Conservation (phyloP, 1,284 basidiomycete species). For the Testicularia cyperi region DNA sequence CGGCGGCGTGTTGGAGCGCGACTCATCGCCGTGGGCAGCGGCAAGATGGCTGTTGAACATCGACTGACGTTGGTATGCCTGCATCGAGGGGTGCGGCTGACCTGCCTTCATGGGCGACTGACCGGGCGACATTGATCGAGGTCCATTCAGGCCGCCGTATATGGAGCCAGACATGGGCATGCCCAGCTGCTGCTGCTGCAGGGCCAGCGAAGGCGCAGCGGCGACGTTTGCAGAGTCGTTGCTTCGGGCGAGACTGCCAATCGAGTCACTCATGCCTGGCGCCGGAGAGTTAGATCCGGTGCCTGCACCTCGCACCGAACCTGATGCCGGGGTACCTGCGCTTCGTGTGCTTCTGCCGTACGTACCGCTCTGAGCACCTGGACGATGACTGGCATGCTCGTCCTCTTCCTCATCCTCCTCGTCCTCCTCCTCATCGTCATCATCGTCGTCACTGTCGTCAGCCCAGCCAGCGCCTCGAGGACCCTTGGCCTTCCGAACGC, state of each 20-base stretch:
- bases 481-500: slow-evolving; percentile 33
- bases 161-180: slow-evolving; percentile 16
- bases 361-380: background rate
- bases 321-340: background rate
- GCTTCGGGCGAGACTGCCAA: slow-evolving; percentile 15
- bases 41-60: slow-evolving; percentile 47
- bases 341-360: no score
- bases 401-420: slow-evolving; percentile 52
- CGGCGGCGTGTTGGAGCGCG: slow-evolving; percentile 38
- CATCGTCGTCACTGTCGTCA: slow-evolving; percentile 44
- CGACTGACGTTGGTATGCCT: slow-evolving; percentile 37
- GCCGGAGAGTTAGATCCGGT: slow-evolving; percentile 1
- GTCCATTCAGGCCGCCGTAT: slow-evolving; percentile 8
- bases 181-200: slow-evolving; percentile 3
- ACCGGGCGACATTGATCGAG: slow-evolving; percentile 23
- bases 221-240: no score
- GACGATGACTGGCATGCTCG: no score
- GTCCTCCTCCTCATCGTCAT: slow-evolving; percentile 51
- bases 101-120: slow-evolving; percentile 17
- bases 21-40: slow-evolving; percentile 40
- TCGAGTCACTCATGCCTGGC: slow-evolving; percentile 18
- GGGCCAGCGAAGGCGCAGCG: no score
- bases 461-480: slow-evolving; percentile 35
- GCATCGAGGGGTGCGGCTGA: slow-evolving; percentile 24
- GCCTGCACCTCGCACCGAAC: background rate